Base-by-base conservation (phyloP, 805 yeast genomes). In the Suhomyces emberorum region DNA sequence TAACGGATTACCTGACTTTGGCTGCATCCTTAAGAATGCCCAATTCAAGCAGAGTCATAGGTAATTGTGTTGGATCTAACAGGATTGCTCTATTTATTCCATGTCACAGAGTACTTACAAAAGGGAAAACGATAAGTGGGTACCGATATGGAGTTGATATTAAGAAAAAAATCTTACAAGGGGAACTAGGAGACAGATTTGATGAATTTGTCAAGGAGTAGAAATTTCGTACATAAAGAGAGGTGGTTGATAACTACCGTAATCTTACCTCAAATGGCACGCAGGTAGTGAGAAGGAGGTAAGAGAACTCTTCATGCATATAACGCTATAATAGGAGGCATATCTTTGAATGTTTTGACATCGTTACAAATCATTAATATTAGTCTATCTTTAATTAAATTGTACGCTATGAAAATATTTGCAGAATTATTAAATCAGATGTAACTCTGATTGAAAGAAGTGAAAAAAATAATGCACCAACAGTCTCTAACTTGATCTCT, bases 51-150 rank as follows among this genome's bases (percentile, higher is more conserved):
- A 50, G 76, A 24, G 71, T 63, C 3, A 57, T 70, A 5, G 76
- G 70, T 0, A 56, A 58, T 27, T 66, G 72, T 2, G 61, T 69
- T 30, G 69, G 64, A 3, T 54, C 63, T 14, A 70, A 70, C 44
- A 54, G 52, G 17, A 44, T 70, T 8, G 66, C 72, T 2, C 30
- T 69, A 4, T 21, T 69, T 4, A 52, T 70, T 4, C 75, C 76
- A 1, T 70, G 76, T 44, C 75, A 70, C 47, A 48, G 73, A 32
- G 67, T 69, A 1, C 28, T 67, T 15, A 55, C 62, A 10, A 48
- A 49, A 5, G 39, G 42, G 20, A 59, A 60, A 4, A 52, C 51
- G 18, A 48, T 63, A 8, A 59, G 66, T 11, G 70, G 72, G 4
- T 71, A 58, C 45, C 51, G 61, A 33, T 68, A 64, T 59, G 74